Percentiles rank a stretch among this genome's conserved stretches.
These are phyloP conservation scores for Xylaria intraflava DNA, from an alignment of 495 filamentous ascomycete genomes.

Conservation along the genomic window DNA sequence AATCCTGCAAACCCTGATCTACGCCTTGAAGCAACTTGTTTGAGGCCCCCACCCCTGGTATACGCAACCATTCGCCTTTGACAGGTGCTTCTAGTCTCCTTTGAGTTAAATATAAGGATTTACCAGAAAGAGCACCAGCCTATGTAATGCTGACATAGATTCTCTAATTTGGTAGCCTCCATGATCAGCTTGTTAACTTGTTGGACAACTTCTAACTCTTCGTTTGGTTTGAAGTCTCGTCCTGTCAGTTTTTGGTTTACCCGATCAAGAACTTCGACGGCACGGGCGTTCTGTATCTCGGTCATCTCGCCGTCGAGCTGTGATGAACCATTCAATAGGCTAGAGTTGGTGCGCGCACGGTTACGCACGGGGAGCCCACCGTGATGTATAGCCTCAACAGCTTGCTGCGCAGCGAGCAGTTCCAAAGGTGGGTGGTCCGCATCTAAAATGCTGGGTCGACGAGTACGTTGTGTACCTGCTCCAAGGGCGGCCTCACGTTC, in stretches of 20 bases:
- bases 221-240: constrained; percentile 57
- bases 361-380: constrained; percentile 45
- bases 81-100: background rate
- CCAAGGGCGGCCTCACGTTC: constrained; percentile 55
- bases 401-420: constrained; percentile 39
- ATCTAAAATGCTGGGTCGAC: constrained; percentile 67
- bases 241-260: constrained; percentile 92
- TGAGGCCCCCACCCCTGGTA: background rate
- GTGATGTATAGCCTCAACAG: constrained; percentile 30
- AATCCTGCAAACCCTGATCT: background rate
- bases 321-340: constrained; percentile 31
- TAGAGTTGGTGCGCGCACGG: constrained; percentile 50
- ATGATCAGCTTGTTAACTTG: constrained; percentile 92
- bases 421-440: constrained; percentile 48
- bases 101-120: background rate
- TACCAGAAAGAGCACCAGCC: constrained; percentile 96
- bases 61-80: background rate
- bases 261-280: constrained; percentile 82
- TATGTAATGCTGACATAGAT: constrained; percentile 98
- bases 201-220: constrained; percentile 76
- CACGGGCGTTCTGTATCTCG: constrained; percentile 88
- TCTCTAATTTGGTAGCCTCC: constrained; percentile 94
- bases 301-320: constrained; percentile 38
- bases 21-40: background rate
- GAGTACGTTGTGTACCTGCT: constrained; percentile 35